phyloP scores from a whole-genome alignment of 192 early-diverging fungal species.

The Coemansia biformis region DNA sequence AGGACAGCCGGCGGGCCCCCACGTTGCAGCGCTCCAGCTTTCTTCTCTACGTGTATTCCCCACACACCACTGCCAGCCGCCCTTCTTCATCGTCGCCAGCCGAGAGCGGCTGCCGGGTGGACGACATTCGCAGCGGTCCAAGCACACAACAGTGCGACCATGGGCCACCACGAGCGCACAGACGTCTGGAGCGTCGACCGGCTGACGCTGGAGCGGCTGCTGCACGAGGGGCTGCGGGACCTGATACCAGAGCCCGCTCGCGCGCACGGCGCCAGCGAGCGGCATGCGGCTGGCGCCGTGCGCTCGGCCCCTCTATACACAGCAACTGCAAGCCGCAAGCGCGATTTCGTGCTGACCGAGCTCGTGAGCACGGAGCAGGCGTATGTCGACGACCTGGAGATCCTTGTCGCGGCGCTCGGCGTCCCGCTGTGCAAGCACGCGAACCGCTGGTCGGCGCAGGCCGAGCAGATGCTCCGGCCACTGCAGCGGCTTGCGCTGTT shows the following conservation, averaged over 20 bases:
- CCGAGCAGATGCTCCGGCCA: constrained; percentile 25
- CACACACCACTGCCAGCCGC: too few species aligned
- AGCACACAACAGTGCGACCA: too few species aligned
- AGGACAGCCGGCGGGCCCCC: too few species aligned
- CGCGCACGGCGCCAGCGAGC: too few species aligned
- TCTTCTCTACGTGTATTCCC: too few species aligned
- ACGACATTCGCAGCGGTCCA: too few species aligned
- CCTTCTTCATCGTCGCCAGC: too few species aligned
- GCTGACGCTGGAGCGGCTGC: constrained; percentile 20
- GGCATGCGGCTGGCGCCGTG: too few species aligned
- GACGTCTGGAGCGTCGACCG: constrained; percentile 15
- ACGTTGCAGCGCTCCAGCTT: too few species aligned
- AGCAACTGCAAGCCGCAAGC: constrained; percentile 20
- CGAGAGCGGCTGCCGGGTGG: too few species aligned
- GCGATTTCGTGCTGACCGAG: constrained; percentile 44
- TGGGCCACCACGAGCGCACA: too few species aligned
- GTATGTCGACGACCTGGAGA: constrained; percentile 52
- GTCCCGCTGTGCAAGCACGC: constrained; percentile 28
- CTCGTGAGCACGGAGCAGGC: constrained; percentile 48
- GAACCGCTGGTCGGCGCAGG: constrained; percentile 7
- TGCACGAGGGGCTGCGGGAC: constrained; percentile 17
- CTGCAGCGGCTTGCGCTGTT: constrained; percentile 32
- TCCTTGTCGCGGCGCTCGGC: constrained; percentile 40
- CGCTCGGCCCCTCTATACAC: too few species aligned
- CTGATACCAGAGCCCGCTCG: constrained; percentile 18